Percentiles rank a stretch among this genome's conserved stretches.
Conservation (phyloP, 2,329 filamentous ascomycete species). For the Fusarium nisikadoi region DNA sequence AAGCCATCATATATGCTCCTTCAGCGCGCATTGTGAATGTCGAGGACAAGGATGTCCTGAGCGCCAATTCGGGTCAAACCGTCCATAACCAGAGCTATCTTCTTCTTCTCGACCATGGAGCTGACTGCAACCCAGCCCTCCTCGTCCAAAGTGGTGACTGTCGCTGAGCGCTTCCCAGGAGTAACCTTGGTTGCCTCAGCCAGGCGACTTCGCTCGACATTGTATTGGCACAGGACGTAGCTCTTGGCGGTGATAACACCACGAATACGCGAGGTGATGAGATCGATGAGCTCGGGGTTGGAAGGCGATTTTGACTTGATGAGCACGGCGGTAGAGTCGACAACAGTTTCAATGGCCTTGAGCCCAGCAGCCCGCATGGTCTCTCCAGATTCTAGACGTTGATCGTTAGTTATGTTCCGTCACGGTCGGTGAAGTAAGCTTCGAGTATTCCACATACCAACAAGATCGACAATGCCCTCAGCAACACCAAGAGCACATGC, state of each 20-base stretch:
- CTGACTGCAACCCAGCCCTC: constrained; percentile 94
- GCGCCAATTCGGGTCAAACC: constrained; percentile 80
- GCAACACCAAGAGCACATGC: constrained; percentile 95
- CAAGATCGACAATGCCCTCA: constrained; percentile 96
- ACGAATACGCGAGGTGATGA: constrained; percentile 86
- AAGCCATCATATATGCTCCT: constrained; percentile 16
- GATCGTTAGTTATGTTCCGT: constrained; percentile 22
- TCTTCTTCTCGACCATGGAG: constrained; percentile 91
- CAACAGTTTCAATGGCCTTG: constrained; percentile 92
- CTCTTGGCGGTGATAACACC: constrained; percentile 96
- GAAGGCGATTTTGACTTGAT: constrained; percentile 90
- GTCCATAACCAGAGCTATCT: constrained; percentile 88
- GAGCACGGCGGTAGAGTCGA: constrained; percentile 87
- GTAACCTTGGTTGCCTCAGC: constrained; percentile 78
- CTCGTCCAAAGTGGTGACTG: constrained; percentile 88
- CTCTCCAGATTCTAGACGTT: constrained; percentile 84
- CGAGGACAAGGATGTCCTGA: constrained; percentile 84
- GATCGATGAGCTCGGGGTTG: constrained; percentile 81
- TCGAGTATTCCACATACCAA: constrained; percentile 73
- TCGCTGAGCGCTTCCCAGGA: constrained; percentile 92
- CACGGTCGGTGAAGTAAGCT: background rate
- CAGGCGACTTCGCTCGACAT: constrained; percentile 79
- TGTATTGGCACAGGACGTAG: constrained; percentile 97
- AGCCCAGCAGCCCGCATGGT: constrained; percentile 97
- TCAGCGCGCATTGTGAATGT: constrained; percentile 81